phyloP scores from a whole-genome alignment of 495 filamentous ascomycete genomes.

The Talaromyces nanjingensis region DNA sequence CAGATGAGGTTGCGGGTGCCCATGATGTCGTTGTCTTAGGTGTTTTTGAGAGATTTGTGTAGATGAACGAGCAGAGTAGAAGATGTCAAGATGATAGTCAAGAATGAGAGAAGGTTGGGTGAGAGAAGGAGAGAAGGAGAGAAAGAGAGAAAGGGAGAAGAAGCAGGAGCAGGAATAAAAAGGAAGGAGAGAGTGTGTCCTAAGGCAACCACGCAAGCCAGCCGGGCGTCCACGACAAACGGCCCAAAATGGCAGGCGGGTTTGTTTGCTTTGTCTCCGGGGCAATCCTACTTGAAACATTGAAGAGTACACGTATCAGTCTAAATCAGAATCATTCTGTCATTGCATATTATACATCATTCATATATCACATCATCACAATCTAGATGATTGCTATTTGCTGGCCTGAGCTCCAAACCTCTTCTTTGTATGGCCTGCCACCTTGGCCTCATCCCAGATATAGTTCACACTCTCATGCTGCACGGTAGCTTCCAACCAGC shows the following conservation, averaged over 20 bases:
- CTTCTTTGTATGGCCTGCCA: conserved; percentile 16
- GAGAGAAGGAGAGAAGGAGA: neutral
- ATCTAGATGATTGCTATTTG: neutral
- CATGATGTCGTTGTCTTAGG: neutral
- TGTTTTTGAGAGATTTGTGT: neutral
- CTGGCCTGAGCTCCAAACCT: conserved; percentile 13
- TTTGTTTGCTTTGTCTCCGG: neutral
- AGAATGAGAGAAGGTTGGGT: neutral
- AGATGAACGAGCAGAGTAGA: neutral
- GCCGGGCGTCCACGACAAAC: neutral
- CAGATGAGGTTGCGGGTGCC: conserved; percentile 11
- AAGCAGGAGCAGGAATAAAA: neutral
- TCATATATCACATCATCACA: neutral
- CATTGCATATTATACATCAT: neutral
- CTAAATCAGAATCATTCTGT: neutral
- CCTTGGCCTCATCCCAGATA: conserved; percentile 49
- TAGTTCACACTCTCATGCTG: conserved; percentile 59
- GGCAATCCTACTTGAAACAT: too few relatives aligned
- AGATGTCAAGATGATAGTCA: neutral
- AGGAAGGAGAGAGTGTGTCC: neutral
- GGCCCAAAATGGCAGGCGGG: neutral
- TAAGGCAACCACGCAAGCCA: neutral
- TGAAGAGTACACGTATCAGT: too few relatives aligned
- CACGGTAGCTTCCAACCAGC: conserved; percentile 58
- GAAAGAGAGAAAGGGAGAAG: too few relatives aligned